phyloP scores from a whole-genome alignment of 2,329 filamentous ascomycete genomes.

The Apiospora phragmitis region DNA sequence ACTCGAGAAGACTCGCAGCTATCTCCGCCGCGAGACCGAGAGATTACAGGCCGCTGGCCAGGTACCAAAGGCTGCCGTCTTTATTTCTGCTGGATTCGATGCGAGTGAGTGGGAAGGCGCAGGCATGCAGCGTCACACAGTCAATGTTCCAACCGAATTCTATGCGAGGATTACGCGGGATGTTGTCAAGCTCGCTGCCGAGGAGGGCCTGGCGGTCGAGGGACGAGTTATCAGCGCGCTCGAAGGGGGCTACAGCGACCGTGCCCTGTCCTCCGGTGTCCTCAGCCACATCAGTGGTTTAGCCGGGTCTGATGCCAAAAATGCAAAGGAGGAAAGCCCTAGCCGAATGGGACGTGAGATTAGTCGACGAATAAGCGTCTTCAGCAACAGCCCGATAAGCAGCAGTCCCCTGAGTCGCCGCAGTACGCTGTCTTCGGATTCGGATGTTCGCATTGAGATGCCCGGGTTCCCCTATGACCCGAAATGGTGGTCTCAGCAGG shows the following conservation, averaged over 20 bases:
- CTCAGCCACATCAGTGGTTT: constrained; percentile 88
- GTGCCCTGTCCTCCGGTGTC: constrained; percentile 84
- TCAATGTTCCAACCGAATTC: constrained; percentile 95
- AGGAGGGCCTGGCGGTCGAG: constrained; percentile 74
- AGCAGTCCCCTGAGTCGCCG: constrained; percentile 18
- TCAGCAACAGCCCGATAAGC: constrained; percentile 29
- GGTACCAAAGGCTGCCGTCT: constrained; percentile 80
- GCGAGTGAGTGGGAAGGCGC: constrained; percentile 91
- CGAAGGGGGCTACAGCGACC: constrained; percentile 94
- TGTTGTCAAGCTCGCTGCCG: constrained; percentile 77
- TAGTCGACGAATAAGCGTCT: constrained; percentile 49
- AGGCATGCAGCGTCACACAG: constrained; percentile 93
- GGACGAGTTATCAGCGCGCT: constrained; percentile 90
- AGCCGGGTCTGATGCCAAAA: constrained; percentile 52
- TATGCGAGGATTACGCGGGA: constrained; percentile 90
- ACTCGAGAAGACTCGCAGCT: constrained; percentile 77
- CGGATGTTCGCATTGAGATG: constrained; percentile 29
- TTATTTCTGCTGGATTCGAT: constrained; percentile 94
- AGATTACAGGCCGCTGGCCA: constrained; percentile 60
- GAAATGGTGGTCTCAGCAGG: constrained; percentile 67
- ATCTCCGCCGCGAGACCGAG: constrained; percentile 72
- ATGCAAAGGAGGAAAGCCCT: constrained; percentile 36
- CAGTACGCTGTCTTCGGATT: constrained; percentile 32
- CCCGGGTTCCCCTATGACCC: constrained; percentile 57
- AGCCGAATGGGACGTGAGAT: constrained; percentile 59